Evolutionary conservation across 2,329 filamentous ascomycete species (phyloP), one percentile per base, ranked within the genome.

Genomic region (Daldinia sp.): DNA sequence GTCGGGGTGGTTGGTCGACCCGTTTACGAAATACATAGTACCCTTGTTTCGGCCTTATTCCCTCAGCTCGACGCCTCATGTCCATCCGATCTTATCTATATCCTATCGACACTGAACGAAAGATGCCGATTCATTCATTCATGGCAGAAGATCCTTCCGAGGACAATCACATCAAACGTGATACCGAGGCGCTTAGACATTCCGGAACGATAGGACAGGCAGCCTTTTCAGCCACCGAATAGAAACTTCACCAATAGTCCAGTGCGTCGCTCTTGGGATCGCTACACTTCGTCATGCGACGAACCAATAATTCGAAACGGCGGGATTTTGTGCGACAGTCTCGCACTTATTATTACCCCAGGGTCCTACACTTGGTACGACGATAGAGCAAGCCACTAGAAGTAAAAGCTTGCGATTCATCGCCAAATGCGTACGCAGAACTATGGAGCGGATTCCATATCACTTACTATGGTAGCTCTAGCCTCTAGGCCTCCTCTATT

Each of bases 1-100:
- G 39, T 45, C 34, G 32, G 39, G 49, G 57, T 67, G 65, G 65
- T 67, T 68, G 66, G 66, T 64, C 35, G 48, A 59, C 63, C 54
- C 39, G 43, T 53, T 53, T 58, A 54, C 50, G 39, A 57, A 47
- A 23, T 39, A 64, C 59, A n/a, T n/a, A n/a, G n/a, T n/a, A n/a
- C n/a, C n/a, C 61, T 56, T 65, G 61, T 70, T 70, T 72, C 67
- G 70, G 69, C 67, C 54, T 61, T 70, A 68, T 70, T 70, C 68
- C 53, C 56, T 66, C 70, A 64, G 62, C 67, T 68, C 63, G 32
- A 66, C 61, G 64, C 64, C 60, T 67, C 58, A 39, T 43, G 52
- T 41, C 65, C 60, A 56, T 47, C 48, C 53, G 56, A 49, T 64
- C 61, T 61, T 57, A 54, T 64, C 49, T 57, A 30, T 49, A 19